These are phyloP conservation scores for Saccharomycopsis oosterbeekiorum DNA, from an alignment of 805 yeast genomes.

Conservation along the genomic window DNA sequence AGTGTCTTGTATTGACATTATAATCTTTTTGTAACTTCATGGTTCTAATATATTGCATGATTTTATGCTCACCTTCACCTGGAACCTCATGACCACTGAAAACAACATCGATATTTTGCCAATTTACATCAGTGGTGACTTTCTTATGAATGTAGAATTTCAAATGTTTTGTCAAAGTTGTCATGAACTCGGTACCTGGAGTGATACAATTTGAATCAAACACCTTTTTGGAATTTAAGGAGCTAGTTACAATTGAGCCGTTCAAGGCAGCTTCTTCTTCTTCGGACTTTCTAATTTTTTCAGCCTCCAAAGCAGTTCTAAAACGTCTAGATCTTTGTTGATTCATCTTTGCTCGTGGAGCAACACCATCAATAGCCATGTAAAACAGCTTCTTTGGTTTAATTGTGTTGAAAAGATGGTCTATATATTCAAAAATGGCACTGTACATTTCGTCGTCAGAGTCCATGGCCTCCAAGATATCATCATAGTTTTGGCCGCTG, in stretches of 20 bases:
- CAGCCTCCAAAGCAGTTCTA: conserved; percentile 89
- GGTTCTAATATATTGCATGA: conserved; percentile 82
- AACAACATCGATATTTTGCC: conserved; percentile 71
- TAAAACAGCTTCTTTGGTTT: conserved; percentile 79
- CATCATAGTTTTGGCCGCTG: conserved; percentile 43
- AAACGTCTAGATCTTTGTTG: conserved; percentile 96
- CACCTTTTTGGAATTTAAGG: conserved; percentile 30
- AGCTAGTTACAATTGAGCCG: conserved; percentile 2
- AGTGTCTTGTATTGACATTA: conserved; percentile 77
- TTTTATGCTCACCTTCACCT: conserved; percentile 97
- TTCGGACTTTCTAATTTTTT: conserved; percentile 42
- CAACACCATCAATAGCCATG: conserved; percentile 98
- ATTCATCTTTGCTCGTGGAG: conserved; percentile 97
- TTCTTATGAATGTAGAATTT: conserved; percentile 84
- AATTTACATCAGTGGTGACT: conserved; percentile 72
- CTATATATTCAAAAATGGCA: conserved; percentile 89
- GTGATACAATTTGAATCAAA: conserved; percentile 91
- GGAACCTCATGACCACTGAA: conserved; percentile 94
- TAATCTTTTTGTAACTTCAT: conserved; percentile 66
- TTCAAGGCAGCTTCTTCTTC: conserved; percentile 15
- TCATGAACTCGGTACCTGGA: conserved; percentile 97
- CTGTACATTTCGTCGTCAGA: conserved; percentile 88
- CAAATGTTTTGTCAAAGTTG: conserved; percentile 68
- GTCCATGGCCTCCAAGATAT: conserved; percentile 43
- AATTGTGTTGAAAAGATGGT: conserved; percentile 80